Conservation (phyloP, 2,329 filamentous ascomycete genomes). For the Cercospora sp. region DNA sequence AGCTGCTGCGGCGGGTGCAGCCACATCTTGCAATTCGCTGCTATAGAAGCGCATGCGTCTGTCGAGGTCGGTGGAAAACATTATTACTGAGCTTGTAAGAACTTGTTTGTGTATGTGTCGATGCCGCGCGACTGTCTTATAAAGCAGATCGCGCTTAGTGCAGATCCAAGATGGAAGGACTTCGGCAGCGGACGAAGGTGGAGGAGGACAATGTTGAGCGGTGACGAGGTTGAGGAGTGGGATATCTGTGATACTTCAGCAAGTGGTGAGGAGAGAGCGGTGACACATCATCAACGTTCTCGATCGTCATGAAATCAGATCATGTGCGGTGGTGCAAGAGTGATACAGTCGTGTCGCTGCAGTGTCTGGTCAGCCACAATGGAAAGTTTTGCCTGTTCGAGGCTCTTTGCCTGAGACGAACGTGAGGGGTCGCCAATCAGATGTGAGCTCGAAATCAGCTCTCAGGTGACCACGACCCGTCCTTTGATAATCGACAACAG, state of each 20-base stretch:
- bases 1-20: neutral
- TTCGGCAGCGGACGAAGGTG: neutral
- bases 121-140: neutral
- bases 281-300: slow-evolving; percentile 10
- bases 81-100: neutral
- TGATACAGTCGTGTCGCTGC: neutral
- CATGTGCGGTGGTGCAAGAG: slow-evolving; percentile 5
- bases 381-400: slow-evolving; percentile 4
- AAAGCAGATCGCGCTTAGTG: neutral
- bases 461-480: neutral
- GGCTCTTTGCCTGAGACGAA: neutral
- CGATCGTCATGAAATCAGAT: slow-evolving; percentile 6
- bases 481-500: neutral
- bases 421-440: slow-evolving; percentile 9
- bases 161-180: neutral
- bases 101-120: neutral
- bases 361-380: slow-evolving; percentile 4
- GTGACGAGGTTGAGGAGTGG: neutral
- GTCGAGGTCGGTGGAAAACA: slow-evolving; percentile 12
- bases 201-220: neutral
- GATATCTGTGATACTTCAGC: neutral
- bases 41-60: slow-evolving; percentile 10
- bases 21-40: neutral
- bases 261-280: slow-evolving; percentile 1
- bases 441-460: neutral